Evolutionary conservation across 192 early-diverging fungal species (phyloP).

Genomic region (Coemansia furcata): DNA sequence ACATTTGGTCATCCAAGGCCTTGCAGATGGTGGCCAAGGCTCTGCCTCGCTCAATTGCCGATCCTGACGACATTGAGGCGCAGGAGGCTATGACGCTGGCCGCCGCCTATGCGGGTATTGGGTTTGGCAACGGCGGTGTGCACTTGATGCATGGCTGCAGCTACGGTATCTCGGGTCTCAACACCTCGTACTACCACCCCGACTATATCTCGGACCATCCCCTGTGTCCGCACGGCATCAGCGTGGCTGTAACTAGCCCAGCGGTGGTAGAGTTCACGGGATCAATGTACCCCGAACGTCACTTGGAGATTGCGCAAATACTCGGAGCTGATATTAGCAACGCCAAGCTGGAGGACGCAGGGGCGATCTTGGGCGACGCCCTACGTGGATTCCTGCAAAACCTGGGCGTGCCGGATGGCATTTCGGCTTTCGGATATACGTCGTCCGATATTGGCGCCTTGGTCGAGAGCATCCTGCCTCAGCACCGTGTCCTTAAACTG

Average conservation of each 20-base stretch:
- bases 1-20: conserved; percentile 82
- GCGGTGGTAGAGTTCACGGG: conserved; percentile 86
- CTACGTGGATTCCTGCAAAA: conserved; percentile 71
- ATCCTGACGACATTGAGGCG: conserved; percentile 65
- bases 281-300: conserved; percentile 77
- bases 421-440: conserved; percentile 73
- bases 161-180: conserved; percentile 85
- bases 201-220: conserved; percentile 75
- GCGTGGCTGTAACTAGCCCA: conserved; percentile 87
- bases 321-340: conserved; percentile 70
- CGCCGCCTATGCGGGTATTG: conserved; percentile 86
- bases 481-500: conserved; percentile 89
- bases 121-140: conserved; percentile 86
- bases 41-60: conserved; percentile 68
- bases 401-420: conserved; percentile 81
- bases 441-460: conserved; percentile 66
- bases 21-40: conserved; percentile 79
- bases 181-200: conserved; percentile 77
- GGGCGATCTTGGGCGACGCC: conserved; percentile 70
- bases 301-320: conserved; percentile 74
- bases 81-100: conserved; percentile 87
- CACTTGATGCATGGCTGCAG: conserved; percentile 83
- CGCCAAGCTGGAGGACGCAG: conserved; percentile 68
- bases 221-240: conserved; percentile 77
- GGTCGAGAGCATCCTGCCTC: conserved; percentile 84